A percentile compares a stretch with the other conserved stretches of the same genome.
phyloP scores from a whole-genome alignment of 1,284 basidiomycete genomes.

The Macrocystidia cucumis region DNA sequence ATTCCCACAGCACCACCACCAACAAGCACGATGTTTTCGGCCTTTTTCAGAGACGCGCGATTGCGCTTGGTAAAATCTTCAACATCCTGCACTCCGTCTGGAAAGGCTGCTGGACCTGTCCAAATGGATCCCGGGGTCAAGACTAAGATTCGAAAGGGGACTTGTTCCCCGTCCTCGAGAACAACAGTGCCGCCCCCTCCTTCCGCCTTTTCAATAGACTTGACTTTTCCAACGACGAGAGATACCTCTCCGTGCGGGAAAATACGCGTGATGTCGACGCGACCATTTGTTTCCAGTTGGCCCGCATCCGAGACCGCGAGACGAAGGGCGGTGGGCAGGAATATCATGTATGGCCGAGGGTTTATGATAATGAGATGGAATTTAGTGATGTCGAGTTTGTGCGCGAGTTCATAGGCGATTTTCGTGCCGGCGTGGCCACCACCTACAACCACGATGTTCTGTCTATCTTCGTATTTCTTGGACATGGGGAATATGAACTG shows the following conservation, averaged over 20 bases:
- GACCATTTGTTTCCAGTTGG: conserved; percentile 24
- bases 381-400: conserved; percentile 24
- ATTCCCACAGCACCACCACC: conserved; percentile 59
- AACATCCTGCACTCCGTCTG: conserved; percentile 28
- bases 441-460: conserved; percentile 32
- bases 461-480: conserved; percentile 4
- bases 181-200: conserved; percentile 31
- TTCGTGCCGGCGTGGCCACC: conserved; percentile 27
- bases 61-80: conserved; percentile 31
- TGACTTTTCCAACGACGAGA: conserved; percentile 33
- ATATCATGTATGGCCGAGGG: conserved; percentile 24
- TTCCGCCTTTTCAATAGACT: conserved; percentile 26
- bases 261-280: conserved; percentile 39
- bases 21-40: conserved; percentile 42
- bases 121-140: conserved; percentile 47
- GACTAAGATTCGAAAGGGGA: conserved; percentile 43
- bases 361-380: conserved; percentile 30
- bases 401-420: conserved; percentile 22
- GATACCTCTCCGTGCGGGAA: conserved; percentile 37
- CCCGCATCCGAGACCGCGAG: conserved; percentile 27
- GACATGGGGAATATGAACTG: conserved; percentile 3
- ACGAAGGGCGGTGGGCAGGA: conserved; percentile 27
- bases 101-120: conserved; percentile 40
- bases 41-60: conserved; percentile 35
- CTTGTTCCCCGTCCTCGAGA: conserved; percentile 33